Evolutionary conservation across 2,329 filamentous ascomycete genomes (phyloP).

Genomic region (Fusarium subglutinans): DNA sequence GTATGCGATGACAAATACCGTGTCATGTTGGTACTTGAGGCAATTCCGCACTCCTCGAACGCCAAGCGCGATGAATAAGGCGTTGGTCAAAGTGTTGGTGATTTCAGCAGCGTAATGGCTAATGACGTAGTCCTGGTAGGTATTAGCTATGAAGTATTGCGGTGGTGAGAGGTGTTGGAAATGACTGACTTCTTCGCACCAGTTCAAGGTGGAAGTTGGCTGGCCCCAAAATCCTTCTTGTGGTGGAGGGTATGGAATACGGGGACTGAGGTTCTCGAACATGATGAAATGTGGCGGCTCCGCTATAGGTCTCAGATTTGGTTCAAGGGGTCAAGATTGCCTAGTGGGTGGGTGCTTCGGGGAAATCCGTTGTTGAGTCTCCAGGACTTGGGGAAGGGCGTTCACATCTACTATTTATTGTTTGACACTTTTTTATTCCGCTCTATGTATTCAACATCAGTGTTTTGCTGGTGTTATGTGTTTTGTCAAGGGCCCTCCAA

Average conservation of each 20-base stretch:
- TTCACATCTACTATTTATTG: background rate
- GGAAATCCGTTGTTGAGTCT: no score
- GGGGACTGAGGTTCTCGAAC: background rate
- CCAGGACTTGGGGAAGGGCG: rapidly evolving
- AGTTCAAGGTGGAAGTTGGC: background rate
- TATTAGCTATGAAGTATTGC: background rate
- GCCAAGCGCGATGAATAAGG: background rate
- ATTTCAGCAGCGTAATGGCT: background rate
- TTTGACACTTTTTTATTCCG: rapidly evolving
- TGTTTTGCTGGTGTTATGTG: no score
- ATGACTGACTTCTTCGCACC: background rate
- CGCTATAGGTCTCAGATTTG: background rate
- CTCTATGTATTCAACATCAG: no score
- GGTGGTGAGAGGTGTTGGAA: no score
- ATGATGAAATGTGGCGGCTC: background rate
- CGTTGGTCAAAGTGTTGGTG: background rate
- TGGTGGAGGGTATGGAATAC: background rate
- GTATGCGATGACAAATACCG: background rate
- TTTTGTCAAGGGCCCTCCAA: background rate
- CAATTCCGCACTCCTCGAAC: background rate
- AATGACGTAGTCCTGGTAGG: background rate
- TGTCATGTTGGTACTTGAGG: background rate
- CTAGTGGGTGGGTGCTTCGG: no score
- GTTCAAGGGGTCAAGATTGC: no score
- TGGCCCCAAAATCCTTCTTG: background rate